Evolutionary conservation across 306 rosid genomes (phyloP), one percentile per base, ranked within the genome.

Genomic region (Arachis hypogaea): DNA sequence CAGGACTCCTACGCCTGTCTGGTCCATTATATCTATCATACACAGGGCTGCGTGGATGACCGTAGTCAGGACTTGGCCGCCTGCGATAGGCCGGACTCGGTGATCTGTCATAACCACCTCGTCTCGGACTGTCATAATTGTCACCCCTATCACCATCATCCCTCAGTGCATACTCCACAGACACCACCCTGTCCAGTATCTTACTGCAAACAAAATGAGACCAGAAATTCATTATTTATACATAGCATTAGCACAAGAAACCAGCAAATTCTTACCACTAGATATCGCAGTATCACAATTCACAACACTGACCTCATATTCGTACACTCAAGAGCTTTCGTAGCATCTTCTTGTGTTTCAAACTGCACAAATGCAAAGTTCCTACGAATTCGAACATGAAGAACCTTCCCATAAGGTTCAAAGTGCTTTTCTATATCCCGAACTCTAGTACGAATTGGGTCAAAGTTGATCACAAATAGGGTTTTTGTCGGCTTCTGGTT

Each of bases 161-260:
- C 86, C 92, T 92, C 80, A 95, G 80, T 62, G 99, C 98, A 84
- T 92, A 95, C 81, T 87, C 99, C 66, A 92, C 99, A n/a, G 98
- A 90, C 46, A 95, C 99, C 76, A 92, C 97, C 78, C 99, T 82
- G 75, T 95, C 99, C 76, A 90, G 82, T 57, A 95, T 84, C 85
- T 92, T 92, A 77, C 99, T 92, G 93, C 86, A 85, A 77, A 60
- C 14, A 29, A 36, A 44, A 50, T 3, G 60, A 11, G 55, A 60
- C 62, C 38, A 65, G 11, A 77, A 9, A 62, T 14, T 58, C 12
- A 57, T 47, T 43, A 57, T 14, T 59, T 55, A 60, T 47, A 46
- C 33, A 33, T 6, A 0, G 14, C 38, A 33, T 33, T 7, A 30
- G 46, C 30, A 59, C 11, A 69, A 59, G 65, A 76, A 4, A 8